Base-by-base conservation (phyloP, 2,329 filamentous ascomycete species). In the Epichloe baconii region DNA sequence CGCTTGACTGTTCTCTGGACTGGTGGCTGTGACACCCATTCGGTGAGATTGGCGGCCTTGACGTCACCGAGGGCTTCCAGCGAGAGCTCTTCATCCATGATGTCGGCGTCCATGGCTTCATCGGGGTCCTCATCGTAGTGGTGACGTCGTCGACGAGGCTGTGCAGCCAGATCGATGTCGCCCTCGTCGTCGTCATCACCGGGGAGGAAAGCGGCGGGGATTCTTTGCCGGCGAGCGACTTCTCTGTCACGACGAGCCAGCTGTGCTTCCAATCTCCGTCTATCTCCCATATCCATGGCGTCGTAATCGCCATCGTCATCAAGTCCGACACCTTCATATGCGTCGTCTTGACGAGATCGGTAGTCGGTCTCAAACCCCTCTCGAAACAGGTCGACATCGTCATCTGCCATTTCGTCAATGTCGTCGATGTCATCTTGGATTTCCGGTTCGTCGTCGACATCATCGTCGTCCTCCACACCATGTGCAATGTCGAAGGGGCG, bases 111-210 rank as follows among this genome's bases (percentile, higher is more conserved):
- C 82, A 95, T 89, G 55, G 90, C 85, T 58, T 95, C 90, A 57
- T 96, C 90, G 12, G 85, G 83, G 41, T 95, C 89, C 68, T 98
- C 94, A 57, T 98, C 93, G 63, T 97, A 98, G 59, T 86, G 81
- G 68, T 93, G 87, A 58, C 93, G 82, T 49, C 88, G 83, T 57
- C 91, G 82, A 50, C 90, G 83, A 21, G 87, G 88, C 66, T 95
- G 89, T 26, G 84, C 82, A 21, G 88, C 88, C 21, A 97, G 75
- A 63, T 97, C 90, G 55, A 90, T 76, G 52, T 93, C 80, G 47
- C 81, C 85, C 57, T 93, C 89, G 3, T 93, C 89, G 3, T 93
- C 88, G 54, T 91, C 88, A 35, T 95, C 91, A 35, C 86, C 85
- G 6, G 81, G 80, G 40, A 91, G 71, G 61, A 88, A 91, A 6